These are phyloP conservation scores for Phytophthora agathidicida DNA, from an alignment of 352 stramenopile species.

Conservation along the genomic window DNA sequence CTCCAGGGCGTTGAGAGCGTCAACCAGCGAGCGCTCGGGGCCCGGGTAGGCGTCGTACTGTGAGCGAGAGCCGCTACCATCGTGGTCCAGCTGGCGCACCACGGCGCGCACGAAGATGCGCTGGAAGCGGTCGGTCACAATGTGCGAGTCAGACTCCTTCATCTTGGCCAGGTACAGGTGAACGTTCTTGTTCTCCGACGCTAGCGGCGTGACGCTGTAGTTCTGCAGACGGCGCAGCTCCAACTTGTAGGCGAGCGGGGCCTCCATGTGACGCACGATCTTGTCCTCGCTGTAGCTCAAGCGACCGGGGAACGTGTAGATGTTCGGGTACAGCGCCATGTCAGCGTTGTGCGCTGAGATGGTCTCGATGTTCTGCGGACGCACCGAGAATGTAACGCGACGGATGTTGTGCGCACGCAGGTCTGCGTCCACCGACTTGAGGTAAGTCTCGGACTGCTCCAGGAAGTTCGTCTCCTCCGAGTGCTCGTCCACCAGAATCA, in stretches of 20 bases:
- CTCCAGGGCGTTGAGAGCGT: constrained; percentile 98
- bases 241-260: constrained; percentile 98
- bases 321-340: constrained; percentile 84
- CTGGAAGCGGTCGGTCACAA: constrained; percentile 87
- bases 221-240: constrained; percentile 97
- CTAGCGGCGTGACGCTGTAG: constrained; percentile 96
- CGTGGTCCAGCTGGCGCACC: constrained; percentile 89
- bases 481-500: constrained; percentile 78
- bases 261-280: constrained; percentile 98
- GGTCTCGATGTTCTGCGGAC: constrained; percentile 52
- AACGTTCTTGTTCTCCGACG: constrained; percentile 96
- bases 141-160: constrained; percentile 82
- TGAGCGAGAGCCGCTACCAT: constrained; percentile 71
- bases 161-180: constrained; percentile 98
- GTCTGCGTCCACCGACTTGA: constrained; percentile 64
- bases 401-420: constrained; percentile 83
- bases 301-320: constrained; percentile 91
- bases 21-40: constrained; percentile 98
- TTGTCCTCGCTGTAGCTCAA: constrained; percentile 96
- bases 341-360: constrained; percentile 49
- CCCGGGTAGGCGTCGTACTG: constrained; percentile 93
- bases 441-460: constrained; percentile 59
- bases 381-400: constrained; percentile 89
- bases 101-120: constrained; percentile 97
- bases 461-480: constrained; percentile 63